Conservation (phyloP, 208 protist genomes). For the Acanthamoeba rhysodes region DNA sequence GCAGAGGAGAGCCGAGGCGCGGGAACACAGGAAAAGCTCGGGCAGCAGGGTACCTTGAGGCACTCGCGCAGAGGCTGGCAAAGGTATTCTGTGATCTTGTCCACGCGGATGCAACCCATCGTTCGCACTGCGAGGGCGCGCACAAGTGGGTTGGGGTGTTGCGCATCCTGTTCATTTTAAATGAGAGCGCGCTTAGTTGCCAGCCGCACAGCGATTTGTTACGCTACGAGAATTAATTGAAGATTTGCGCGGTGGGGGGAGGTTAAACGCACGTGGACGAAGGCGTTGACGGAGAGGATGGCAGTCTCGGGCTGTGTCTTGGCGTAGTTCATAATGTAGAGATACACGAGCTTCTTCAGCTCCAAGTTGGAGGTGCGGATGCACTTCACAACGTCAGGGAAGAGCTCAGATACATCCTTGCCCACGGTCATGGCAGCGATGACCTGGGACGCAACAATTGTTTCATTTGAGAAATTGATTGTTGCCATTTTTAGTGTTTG, state of each 20-base stretch:
- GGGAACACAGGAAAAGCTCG: not conserved
- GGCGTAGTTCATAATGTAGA: slow-evolving; percentile 99
- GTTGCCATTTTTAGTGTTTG: not conserved
- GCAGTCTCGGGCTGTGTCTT: slow-evolving; percentile 97
- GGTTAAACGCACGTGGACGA: slow-evolving; percentile 91
- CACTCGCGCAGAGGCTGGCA: slow-evolving; percentile 95
- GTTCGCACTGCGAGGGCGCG: slow-evolving; percentile 98
- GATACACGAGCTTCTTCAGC: slow-evolving; percentile 99
- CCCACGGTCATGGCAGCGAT: slow-evolving; percentile 99
- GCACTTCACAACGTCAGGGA: slow-evolving; percentile 96
- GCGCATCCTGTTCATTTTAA: slow-evolving; percentile 92
- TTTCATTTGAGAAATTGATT: not conserved
- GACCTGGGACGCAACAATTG: not conserved
- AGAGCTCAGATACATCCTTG: slow-evolving; percentile 96
- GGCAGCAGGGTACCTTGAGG: slow-evolving; percentile 90
- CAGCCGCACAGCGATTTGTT: too few species aligned
- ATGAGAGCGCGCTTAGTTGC: not conserved
- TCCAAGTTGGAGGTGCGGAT: slow-evolving; percentile 97
- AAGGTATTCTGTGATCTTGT: slow-evolving; percentile 98
- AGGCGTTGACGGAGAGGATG: slow-evolving; percentile 98
- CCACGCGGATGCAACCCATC: slow-evolving; percentile 98
- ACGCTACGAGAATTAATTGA: not conserved
- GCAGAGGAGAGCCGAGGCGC: not conserved
- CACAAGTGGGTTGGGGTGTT: slow-evolving; percentile 97
- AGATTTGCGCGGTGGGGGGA: not conserved